phyloP scores from a whole-genome alignment of 106 monocot genomes.

The Platanthera zijinensis region DNA sequence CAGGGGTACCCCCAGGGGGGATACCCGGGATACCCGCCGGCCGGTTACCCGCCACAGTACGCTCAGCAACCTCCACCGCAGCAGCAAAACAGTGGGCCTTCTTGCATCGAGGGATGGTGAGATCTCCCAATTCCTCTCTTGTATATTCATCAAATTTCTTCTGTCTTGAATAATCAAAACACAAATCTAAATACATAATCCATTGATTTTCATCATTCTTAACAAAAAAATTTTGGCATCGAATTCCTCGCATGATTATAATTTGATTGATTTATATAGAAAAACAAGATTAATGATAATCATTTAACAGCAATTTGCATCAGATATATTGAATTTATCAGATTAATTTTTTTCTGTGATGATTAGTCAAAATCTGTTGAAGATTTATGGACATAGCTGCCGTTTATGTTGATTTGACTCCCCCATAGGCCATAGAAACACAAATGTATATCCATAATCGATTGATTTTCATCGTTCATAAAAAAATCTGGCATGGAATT shows the following conservation, averaged over 20 bases:
- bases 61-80: constrained; percentile 38
- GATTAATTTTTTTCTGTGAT: no score
- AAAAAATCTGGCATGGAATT: no score
- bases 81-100: constrained; percentile 34
- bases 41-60: constrained; percentile 27
- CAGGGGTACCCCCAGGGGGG: constrained; percentile 34
- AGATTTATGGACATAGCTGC: no score
- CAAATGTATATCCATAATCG: no score
- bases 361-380: no score
- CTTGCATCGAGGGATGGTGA: constrained; percentile 64
- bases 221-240: background rate
- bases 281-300: no score
- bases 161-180: background rate
- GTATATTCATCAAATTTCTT: background rate
- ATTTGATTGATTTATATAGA: background rate
- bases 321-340: no score
- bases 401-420: no score
- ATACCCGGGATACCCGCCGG: constrained; percentile 19
- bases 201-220: background rate
- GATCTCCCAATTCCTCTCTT: constrained; percentile 5
- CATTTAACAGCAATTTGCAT: no score
- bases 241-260: background rate
- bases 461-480: no score
- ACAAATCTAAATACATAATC: background rate
- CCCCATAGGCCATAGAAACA: no score